Conservation (phyloP, 1,139 yeast genomes). For the Hanseniaspora uvarum region DNA sequence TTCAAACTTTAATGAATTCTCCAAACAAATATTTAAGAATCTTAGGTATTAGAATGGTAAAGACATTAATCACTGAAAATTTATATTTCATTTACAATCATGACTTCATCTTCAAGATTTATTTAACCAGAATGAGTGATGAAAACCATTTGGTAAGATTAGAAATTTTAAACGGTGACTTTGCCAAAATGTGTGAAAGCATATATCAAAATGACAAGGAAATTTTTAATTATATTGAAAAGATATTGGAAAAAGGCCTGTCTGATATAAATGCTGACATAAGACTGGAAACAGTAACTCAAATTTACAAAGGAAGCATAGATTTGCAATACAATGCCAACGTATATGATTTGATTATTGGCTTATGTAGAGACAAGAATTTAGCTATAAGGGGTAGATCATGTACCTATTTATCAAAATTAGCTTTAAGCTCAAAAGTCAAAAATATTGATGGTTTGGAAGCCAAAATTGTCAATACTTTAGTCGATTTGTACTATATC, state of each 20-base stretch:
- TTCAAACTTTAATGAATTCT: conserved; percentile 3
- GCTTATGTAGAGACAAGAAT: conserved; percentile 10
- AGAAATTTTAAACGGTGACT: conserved; percentile 4
- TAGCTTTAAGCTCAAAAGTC: not conserved
- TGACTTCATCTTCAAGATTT: conserved; percentile 2
- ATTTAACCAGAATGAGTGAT: conserved; percentile 12
- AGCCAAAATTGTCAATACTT: not conserved
- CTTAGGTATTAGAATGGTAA: conserved; percentile 6
- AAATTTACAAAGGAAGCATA: not conserved
- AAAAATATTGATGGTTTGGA: not conserved
- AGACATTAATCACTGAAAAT: not conserved
- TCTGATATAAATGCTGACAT: conserved; percentile 5
- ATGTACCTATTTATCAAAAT: not conserved
- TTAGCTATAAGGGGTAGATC: not conserved
- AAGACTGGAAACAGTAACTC: not conserved
- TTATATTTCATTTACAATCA: not conserved
- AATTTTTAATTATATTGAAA: not conserved
- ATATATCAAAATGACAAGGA: not conserved
- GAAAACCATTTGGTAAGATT: conserved; percentile 7
- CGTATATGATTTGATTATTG: not conserved
- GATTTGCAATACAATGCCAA: not conserved
- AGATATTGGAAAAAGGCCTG: conserved; percentile 2
- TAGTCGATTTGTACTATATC: conserved; percentile 6
- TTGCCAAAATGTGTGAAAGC: not conserved
- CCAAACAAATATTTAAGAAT: conserved; percentile 11